Evolutionary conservation across 352 stramenopile species (phyloP).

Genomic region (Pseudoperonospora humuli): DNA sequence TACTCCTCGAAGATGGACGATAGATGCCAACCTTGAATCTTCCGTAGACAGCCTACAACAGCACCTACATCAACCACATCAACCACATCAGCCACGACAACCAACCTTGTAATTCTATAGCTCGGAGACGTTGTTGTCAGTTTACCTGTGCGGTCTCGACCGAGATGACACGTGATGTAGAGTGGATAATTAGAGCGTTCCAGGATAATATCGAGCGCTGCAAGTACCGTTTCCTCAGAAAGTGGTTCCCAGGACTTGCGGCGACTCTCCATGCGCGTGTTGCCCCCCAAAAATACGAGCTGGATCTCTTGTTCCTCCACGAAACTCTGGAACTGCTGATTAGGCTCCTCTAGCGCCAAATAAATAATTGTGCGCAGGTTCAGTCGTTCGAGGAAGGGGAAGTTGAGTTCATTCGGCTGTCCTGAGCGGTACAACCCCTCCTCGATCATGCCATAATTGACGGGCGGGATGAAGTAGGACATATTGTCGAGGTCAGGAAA

Average conservation of each 20-base stretch:
- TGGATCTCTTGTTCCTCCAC: conserved; percentile 88
- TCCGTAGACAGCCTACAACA: conserved; percentile 86
- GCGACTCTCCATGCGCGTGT: conserved; percentile 83
- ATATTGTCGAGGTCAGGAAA: no score
- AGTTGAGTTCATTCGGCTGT: conserved; percentile 89
- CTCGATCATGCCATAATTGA: conserved; percentile 91
- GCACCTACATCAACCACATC: conserved; percentile 44
- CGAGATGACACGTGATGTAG: conserved; percentile 88
- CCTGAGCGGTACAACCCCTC: conserved; percentile 88
- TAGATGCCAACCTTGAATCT: conserved; percentile 90
- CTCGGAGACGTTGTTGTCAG: neutral
- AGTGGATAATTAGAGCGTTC: conserved; percentile 87
- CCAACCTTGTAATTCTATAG: no score
- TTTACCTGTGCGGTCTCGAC: conserved; percentile 82
- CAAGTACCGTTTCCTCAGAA: conserved; percentile 86
- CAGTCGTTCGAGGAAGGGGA: conserved; percentile 87
- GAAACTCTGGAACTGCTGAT: conserved; percentile 86
- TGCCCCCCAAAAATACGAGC: conserved; percentile 78
- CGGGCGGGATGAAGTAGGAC: conserved; percentile 89
- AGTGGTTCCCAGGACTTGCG: conserved; percentile 84
- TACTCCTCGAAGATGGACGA: conserved; percentile 93
- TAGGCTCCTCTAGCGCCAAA: conserved; percentile 83
- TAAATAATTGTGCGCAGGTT: conserved; percentile 89
- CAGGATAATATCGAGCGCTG: conserved; percentile 84
- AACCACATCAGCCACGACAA: conserved; percentile 1